Conservation (phyloP, 495 filamentous ascomycete genomes). For the Aspergillus haitiensis region DNA sequence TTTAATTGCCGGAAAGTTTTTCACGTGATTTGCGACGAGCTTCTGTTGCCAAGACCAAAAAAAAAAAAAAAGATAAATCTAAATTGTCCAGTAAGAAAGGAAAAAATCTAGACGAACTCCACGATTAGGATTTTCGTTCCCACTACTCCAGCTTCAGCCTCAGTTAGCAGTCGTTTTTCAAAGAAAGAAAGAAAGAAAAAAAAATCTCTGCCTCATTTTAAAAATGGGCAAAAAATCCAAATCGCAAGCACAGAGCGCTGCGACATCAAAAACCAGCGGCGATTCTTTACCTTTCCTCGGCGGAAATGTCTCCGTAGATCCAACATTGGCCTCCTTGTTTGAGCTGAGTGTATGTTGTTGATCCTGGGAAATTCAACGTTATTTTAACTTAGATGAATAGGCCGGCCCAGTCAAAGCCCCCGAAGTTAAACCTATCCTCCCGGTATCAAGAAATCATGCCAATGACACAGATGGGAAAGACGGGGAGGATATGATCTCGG, state of each 20-base stretch:
- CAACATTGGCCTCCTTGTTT: slow-evolving; percentile 76
- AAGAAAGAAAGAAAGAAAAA: neutral
- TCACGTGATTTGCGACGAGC: slow-evolving; percentile 30
- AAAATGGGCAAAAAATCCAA: slow-evolving; percentile 49
- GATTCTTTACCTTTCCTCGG: slow-evolving; percentile 38
- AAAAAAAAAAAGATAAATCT: slow-evolving; percentile 29
- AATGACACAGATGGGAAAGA: slow-evolving; percentile 37
- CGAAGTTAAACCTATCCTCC: slow-evolving; percentile 46
- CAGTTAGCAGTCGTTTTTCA: too few species aligned
- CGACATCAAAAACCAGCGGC: slow-evolving; percentile 12
- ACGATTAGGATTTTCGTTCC: neutral
- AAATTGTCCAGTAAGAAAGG: neutral
- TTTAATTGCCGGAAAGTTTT: neutral
- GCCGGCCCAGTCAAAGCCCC: slow-evolving; percentile 66
- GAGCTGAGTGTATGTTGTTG: slow-evolving; percentile 66
- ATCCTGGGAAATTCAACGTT: neutral
- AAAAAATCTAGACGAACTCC: neutral
- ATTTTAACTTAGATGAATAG: slow-evolving; percentile 39
- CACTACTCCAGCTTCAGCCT: too few species aligned
- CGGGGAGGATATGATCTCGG: slow-evolving; percentile 33
- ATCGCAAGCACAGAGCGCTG: slow-evolving; percentile 31
- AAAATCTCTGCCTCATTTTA: neutral
- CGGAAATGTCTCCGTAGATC: slow-evolving; percentile 60
- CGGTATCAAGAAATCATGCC: slow-evolving; percentile 16
- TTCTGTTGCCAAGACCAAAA: slow-evolving; percentile 34